Evolutionary conservation across 2,329 filamentous ascomycete species (phyloP), one percentile per base, ranked within the genome.

Genomic region (Sordariomycetes sp.): DNA sequence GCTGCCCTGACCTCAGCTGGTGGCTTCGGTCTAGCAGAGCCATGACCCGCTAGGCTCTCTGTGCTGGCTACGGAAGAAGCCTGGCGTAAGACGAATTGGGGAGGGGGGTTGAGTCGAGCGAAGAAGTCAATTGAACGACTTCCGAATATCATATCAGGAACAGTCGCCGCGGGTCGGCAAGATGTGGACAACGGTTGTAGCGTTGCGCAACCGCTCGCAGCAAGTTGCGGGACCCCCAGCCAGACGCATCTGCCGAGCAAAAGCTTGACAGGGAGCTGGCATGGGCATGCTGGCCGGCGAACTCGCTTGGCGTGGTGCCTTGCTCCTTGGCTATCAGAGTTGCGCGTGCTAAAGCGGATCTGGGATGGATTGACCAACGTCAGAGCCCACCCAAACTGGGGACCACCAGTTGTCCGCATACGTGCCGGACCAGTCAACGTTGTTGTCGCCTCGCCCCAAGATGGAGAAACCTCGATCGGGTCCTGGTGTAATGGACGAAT

Each of bases 171-270:
- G 10, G 10, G 11, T 25, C 23, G 4, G 23, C 23, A 3, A 25
- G 6, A 6, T 25, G 6, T 25, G 11, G 23, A 25, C 23, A 3
- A 25, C 11, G 14, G 23, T 25, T 14, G 14, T 11, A 14, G 17
- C 8, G 17, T 7, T 8, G n/a, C 8, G 17, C 17, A 16, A n/a
- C 25, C 25, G 31, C 21, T 25, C 16, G 6, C n/a, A n/a, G 4
- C n/a, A n/a, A n/a, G 31, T 14, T 33, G 9, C 14, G 12, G 31
- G 30, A 32, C 31, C 31, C 31, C 31, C 12, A 21, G 16, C 37
- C 35, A 37, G 32, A 39, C 35, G 42, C 45, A 45, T 46, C 47
- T 49, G 45, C 46, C 45, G 45, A 45, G 33, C 37, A 47, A 50
- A 42, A 39, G 46, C 47, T 50, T 49, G 46, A 46, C 44, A 41